Conservation (phyloP, 768 basidiomycete genomes). For the Plicaturopsis crispa region DNA sequence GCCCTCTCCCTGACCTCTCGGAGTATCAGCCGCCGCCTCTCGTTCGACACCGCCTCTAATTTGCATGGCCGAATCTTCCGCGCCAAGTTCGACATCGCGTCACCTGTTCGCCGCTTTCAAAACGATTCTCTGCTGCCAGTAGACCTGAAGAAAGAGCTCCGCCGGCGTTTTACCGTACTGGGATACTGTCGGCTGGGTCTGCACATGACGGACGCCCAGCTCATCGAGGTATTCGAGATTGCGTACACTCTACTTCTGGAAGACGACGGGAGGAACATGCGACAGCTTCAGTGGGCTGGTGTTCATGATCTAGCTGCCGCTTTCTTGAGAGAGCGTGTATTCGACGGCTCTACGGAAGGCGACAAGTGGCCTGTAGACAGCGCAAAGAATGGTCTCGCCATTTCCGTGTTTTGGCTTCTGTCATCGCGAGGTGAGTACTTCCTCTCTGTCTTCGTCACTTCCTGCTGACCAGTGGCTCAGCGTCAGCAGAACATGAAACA, state of each 20-base stretch:
- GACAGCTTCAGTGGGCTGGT: constrained; percentile 37
- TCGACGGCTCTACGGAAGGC: constrained; percentile 27
- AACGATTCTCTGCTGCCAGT: constrained; percentile 15
- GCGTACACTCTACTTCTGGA: constrained; percentile 55
- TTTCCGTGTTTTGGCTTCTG: constrained; percentile 41
- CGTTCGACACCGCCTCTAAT: constrained; percentile 17
- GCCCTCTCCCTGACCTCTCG: constrained; percentile 26
- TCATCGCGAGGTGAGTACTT: constrained; percentile 27
- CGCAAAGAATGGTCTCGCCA: constrained; percentile 35
- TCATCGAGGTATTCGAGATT: constrained; percentile 41
- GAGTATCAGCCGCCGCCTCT: constrained; percentile 18
- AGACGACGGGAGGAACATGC: constrained; percentile 39
- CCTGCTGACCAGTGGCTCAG: too few species aligned
- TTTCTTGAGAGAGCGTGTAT: constrained; percentile 32
- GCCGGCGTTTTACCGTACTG: constrained; percentile 35
- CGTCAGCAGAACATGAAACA: constrained; percentile 8
- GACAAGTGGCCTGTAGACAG: constrained; percentile 43
- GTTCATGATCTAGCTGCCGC: constrained; percentile 30
- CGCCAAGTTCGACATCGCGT: constrained; percentile 40
- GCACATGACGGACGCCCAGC: constrained; percentile 23
- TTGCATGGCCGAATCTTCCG: constrained; percentile 33
- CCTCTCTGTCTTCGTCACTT: not conserved
- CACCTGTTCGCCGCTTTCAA: constrained; percentile 31
- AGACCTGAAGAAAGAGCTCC: constrained; percentile 35
- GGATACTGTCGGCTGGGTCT: constrained; percentile 31